phyloP scores from a whole-genome alignment of 805 yeast species.

The Yamadazyma takamatsuzukensis region DNA sequence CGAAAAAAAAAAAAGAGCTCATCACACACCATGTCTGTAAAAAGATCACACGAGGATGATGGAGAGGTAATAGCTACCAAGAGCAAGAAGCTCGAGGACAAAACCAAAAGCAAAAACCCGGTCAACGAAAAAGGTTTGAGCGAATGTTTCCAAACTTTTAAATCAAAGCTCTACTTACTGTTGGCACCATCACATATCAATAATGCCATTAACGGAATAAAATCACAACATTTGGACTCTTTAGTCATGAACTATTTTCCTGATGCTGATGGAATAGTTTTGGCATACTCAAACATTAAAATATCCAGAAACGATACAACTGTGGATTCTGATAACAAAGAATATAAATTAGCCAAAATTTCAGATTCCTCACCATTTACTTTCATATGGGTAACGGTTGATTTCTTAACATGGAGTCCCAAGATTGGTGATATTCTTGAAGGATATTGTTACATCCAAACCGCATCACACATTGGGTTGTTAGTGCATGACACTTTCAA shows the following conservation, averaged over 20 bases:
- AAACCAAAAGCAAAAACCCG: slow-evolving; percentile 33
- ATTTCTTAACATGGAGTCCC: slow-evolving; percentile 87
- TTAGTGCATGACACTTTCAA: slow-evolving; percentile 91
- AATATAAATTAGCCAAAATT: slow-evolving; percentile 56
- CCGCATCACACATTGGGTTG: slow-evolving; percentile 92
- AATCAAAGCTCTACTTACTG: slow-evolving; percentile 69
- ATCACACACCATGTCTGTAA: slow-evolving; percentile 1
- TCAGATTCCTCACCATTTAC: slow-evolving; percentile 83
- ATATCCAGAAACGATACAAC: slow-evolving; percentile 41
- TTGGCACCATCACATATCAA: slow-evolving; percentile 78
- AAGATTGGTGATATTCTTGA: slow-evolving; percentile 80
- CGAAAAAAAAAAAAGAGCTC: not conserved
- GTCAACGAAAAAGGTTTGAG: slow-evolving; percentile 47
- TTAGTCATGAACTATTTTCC: slow-evolving; percentile 78
- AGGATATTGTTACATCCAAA: slow-evolving; percentile 87
- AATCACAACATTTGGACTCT: slow-evolving; percentile 86
- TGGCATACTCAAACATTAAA: slow-evolving; percentile 69
- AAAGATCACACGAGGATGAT: not conserved
- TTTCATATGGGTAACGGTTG: slow-evolving; percentile 82
- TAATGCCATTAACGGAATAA: slow-evolving; percentile 73
- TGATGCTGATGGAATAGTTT: slow-evolving; percentile 74
- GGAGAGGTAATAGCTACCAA: slow-evolving; percentile 1
- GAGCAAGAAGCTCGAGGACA: slow-evolving; percentile 18
- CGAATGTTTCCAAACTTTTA: slow-evolving; percentile 64
- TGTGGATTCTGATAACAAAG: slow-evolving; percentile 33